These are phyloP conservation scores for Monilinia aucupariae DNA, from an alignment of 2,329 filamentous ascomycete genomes.

Conservation along the genomic window DNA sequence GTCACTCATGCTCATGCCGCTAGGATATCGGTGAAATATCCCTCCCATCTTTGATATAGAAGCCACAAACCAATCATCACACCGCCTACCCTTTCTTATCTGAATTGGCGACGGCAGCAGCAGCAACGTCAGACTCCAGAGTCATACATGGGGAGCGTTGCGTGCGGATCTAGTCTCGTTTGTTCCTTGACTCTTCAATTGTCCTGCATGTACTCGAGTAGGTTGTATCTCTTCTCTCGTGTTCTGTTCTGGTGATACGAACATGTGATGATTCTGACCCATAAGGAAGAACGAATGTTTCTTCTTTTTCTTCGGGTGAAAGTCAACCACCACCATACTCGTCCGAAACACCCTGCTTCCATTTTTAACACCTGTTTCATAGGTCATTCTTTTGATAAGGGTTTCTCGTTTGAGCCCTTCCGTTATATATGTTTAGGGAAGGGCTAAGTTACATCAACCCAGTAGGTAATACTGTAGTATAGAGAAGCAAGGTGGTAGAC, in stretches of 20 bases:
- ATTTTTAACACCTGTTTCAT: no score
- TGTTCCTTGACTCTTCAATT: not conserved
- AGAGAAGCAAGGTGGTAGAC: no score
- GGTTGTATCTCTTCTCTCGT: constrained; percentile 2
- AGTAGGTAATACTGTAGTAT: no score
- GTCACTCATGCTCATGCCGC: not conserved
- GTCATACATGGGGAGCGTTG: constrained; percentile 1
- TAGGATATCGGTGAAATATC: not conserved
- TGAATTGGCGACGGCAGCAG: not conserved
- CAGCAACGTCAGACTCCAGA: not conserved
- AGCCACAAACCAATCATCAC: not conserved
- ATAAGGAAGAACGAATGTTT: no score
- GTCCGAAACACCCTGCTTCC: no score
- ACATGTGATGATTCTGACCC: constrained; percentile 6
- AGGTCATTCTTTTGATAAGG: no score
- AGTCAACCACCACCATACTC: no score
- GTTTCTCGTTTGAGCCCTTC: no score
- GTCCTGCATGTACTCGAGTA: not conserved
- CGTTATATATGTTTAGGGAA: no score
- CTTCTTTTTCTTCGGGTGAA: no score
- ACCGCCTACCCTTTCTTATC: constrained; percentile 5
- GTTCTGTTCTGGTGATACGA: constrained; percentile 6
- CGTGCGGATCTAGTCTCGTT: not conserved
- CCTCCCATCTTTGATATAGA: not conserved
- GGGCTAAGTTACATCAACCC: no score